Base-by-base conservation (phyloP, 1,139 yeast genomes). In the Pichia kudriavzevii region DNA sequence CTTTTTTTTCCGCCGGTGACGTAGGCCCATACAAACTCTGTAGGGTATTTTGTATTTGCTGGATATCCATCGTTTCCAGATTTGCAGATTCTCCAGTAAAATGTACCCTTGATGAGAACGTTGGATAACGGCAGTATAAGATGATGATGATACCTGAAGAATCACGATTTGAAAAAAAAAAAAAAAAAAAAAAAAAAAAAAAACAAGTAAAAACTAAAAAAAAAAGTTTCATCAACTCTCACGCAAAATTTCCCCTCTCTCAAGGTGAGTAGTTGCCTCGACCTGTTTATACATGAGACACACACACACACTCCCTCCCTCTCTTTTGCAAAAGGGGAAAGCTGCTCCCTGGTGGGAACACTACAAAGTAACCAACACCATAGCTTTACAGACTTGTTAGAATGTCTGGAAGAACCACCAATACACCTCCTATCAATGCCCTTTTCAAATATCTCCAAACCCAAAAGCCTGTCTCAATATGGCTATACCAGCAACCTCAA, bases 401-500 rank as follows among this genome's bases (percentile, higher is more conserved):
- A 20, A 20, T 20, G 22, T 7, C 26, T 8, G 23, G 28, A 11
- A 22, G 38, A 13, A 23, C 22, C 10, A 19, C 22, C 1, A 37
- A 24, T 15, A 71, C 85, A 38, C 95, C 95, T 35, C 98, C 98
- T 23, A 85, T 88, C 60, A 88, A 87, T 58, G 75, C 87, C 53
- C 75, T 91, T 38, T 91, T 88, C 66, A 80, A 82, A 58, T 82
- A 75, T 54, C 67, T 91, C 43, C 96, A 88, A 55, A 83, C 80
- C 50, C 93, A 84, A 47, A 66, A 81, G 2, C 64, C 68, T 15
- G 96, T 88, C 26, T 75, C 79, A 16, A 75, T 88, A 29, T 88
- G 96, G 96, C 66, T 88, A 18, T 87, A 69, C 49, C 97, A 91
- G 52, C 96, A 91, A 56, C 72, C 79, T 1, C 77, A 75, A 22